Base-by-base conservation (phyloP, 345 rosid genomes). In the Chamaenerion angustifolium region DNA sequence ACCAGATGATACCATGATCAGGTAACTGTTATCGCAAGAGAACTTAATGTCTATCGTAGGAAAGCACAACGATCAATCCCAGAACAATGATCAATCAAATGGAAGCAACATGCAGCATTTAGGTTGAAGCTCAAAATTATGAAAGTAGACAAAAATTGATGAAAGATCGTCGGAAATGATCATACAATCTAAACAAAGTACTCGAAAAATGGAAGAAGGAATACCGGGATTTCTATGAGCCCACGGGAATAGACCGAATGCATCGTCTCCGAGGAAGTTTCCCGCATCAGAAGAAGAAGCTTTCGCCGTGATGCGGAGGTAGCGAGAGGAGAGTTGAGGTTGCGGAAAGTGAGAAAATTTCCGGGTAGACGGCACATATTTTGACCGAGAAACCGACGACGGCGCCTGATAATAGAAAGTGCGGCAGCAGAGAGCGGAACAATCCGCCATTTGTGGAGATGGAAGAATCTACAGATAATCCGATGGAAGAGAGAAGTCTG, bases 161-260 rank as follows among this genome's bases (percentile, higher is more conserved):
- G n/a, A n/a, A 8, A 5, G 37, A 31, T 31, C 37, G 37, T 4
- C 37, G 37, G 6, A 31, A 31, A 31, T 4, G 7, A 31, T 31
- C 37, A 31, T 31, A 31, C 1, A 31, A 31, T 31, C 8, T 7
- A 31, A 31, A 31, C 37, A 31, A 4, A 31, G 8, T 4, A 43
- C 16, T 18, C n/a, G n/a, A n/a, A n/a, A n/a, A n/a, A 7, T 17
- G 8, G 9, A 5, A 18, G 5, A 5, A 50, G 42, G 45, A 31
- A 17, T 58, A 58, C 62, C 62, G 4, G 56, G 11, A 45, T 82
- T 64, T 12, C 71, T 67, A 53, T 68, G 66, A 47, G 79, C 69
- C 97, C 87, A 85, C 0, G 95, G 95, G 66, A 78, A 80, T 74
- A 68, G 72, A 43, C 76, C 73, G 55, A 73, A 77, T 14, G 82